Evolutionary conservation across 2,329 filamentous ascomycete genomes (phyloP), one percentile per base, ranked within the genome.

Genomic region (Verticillium dahliae): DNA sequence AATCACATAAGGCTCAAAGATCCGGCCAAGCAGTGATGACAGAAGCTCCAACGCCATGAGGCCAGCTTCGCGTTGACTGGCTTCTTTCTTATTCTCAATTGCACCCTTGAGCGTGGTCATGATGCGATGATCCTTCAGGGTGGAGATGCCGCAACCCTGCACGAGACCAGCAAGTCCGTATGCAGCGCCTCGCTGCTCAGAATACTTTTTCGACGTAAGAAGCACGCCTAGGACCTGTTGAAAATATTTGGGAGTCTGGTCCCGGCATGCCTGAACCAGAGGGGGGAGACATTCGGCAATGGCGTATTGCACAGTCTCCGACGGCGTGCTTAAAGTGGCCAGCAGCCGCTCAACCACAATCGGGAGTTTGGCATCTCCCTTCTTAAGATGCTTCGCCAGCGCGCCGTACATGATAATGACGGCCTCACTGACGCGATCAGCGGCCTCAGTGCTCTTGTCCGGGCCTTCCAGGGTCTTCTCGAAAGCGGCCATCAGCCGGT

Each of bases 391-490:
- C 59, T 91, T 87, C 54, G 93, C 95, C 41, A 99, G 79, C 59
- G 96, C 94, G 72, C 95, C 95, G 69, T 99, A 99, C 73, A 99
- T 89, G 68, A 99, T 95, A 68, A 99, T 93, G 59, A 99, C 93
- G 18, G 96, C 95, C 76, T 99, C 95, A 68, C 97, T 97, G 65
- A 98, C 90, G 63, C 92, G 86, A 74, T 99, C 96, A 18, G 91
- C 88, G 60, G 89, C 86, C 67, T 93, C 87, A 0, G 89, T 92
- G 62, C 87, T 89, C 71, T 90, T 91, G 73, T 95, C 91, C 2
- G 92, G 90, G 2, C 87, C 88, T 71, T 94, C 92, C n/a, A 99
- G 81, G 0, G 91, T 92, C 31, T 83, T 84, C 74, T 99, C 95
- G 70, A 98, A 96, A 14, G 94, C 87, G 69, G 89, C 86, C 93